Evolutionary conservation across 108 stramenopile species (phyloP).

Genomic region (Phaeodactylum tricornutum): DNA sequence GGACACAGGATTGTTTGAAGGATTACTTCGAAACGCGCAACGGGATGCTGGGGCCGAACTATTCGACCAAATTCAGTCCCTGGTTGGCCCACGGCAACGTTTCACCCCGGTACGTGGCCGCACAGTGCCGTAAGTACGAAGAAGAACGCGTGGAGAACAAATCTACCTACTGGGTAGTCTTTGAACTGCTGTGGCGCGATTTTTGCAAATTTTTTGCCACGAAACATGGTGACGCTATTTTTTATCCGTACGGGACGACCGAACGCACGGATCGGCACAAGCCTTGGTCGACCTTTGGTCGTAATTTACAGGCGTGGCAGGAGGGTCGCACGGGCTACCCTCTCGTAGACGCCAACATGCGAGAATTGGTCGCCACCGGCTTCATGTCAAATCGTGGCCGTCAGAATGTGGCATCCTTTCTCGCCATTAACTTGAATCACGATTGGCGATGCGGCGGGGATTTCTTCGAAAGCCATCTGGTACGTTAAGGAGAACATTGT

Average conservation of each 20-base stretch:
- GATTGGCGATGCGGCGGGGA: slow-evolving; percentile 96
- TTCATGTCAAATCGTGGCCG: slow-evolving; percentile 97
- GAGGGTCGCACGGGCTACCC: slow-evolving; percentile 89
- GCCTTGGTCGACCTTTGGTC: slow-evolving; percentile 49
- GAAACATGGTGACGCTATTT: slow-evolving; percentile 82
- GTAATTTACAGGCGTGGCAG: slow-evolving; percentile 56
- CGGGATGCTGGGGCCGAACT: slow-evolving; percentile 92
- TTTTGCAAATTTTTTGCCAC: slow-evolving; percentile 89
- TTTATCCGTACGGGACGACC: slow-evolving; percentile 67
- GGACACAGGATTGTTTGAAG: slow-evolving; percentile 76
- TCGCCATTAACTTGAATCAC: slow-evolving; percentile 85
- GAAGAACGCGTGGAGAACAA: slow-evolving; percentile 80
- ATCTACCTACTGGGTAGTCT: slow-evolving; percentile 95
- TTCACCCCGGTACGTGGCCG: slow-evolving; percentile 76
- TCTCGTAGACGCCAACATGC: slow-evolving; percentile 97
- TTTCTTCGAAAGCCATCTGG: slow-evolving; percentile 95
- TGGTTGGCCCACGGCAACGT: slow-evolving; percentile 93
- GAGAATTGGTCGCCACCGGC: slow-evolving; percentile 90
- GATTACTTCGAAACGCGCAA: slow-evolving; percentile 95
- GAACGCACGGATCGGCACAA: slow-evolving; percentile 32
- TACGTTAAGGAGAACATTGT: no score
- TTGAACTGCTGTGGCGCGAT: slow-evolving; percentile 95
- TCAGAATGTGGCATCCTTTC: slow-evolving; percentile 91
- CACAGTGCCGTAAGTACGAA: slow-evolving; percentile 82
- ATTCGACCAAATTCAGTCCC: slow-evolving; percentile 91